Percentiles rank a stretch among this genome's conserved stretches.
Evolutionary conservation across 192 early-diverging fungal species (phyloP).

Genomic region (Funneliformis geosporum): DNA sequence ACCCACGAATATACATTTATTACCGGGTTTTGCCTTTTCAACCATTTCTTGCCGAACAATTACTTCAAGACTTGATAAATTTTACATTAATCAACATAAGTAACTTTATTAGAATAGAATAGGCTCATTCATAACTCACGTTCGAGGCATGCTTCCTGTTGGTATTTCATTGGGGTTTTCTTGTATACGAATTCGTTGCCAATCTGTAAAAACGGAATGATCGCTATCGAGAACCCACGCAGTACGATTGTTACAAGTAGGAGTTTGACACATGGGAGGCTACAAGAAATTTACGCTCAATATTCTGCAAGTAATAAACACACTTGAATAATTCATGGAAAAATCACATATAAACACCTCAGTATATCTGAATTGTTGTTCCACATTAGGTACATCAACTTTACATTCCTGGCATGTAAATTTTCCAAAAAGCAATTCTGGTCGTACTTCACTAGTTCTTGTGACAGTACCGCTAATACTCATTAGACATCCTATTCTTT

Average conservation of each 20-base stretch:
- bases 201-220: slow-evolving; percentile 89
- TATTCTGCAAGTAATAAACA: not conserved
- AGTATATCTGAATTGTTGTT: slow-evolving; percentile 96
- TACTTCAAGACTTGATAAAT: slow-evolving; percentile 74
- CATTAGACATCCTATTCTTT: slow-evolving; percentile 79
- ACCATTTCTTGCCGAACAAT: slow-evolving; percentile 92
- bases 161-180: slow-evolving; percentile 96
- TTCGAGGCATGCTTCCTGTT: slow-evolving; percentile 94
- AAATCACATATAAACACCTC: slow-evolving; percentile 54
- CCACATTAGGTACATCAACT: slow-evolving; percentile 76
- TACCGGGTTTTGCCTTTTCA: slow-evolving; percentile 94
- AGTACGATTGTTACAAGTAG: slow-evolving; percentile 77
- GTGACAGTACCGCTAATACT: slow-evolving; percentile 92
- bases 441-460: slow-evolving; percentile 93
- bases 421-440: slow-evolving; percentile 88
- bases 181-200: slow-evolving; percentile 96
- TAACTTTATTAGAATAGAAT: not conserved
- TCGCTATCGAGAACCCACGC: slow-evolving; percentile 81
- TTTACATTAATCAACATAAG: not conserved
- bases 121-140: slow-evolving; percentile 50
- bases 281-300: slow-evolving; percentile 28
- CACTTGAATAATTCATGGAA: slow-evolving; percentile 23
- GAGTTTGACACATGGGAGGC: slow-evolving; percentile 83
- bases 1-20: slow-evolving; percentile 87
- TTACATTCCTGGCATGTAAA: slow-evolving; percentile 89